Conservation (phyloP, 2,329 filamentous ascomycete genomes). For the Sporothrix curviconia region DNA sequence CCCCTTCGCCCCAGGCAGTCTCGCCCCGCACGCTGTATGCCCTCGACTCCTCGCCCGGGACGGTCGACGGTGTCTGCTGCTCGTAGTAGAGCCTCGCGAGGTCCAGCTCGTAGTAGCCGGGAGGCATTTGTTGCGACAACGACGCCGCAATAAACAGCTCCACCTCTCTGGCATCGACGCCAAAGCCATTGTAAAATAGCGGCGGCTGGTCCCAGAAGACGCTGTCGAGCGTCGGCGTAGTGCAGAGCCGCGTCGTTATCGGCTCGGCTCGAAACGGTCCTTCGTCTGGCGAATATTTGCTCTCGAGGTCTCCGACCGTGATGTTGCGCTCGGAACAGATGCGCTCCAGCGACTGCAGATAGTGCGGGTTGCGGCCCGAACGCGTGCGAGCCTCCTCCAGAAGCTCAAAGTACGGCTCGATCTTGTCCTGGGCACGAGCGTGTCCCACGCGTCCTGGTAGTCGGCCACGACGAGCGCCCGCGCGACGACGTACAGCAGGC, state of each 20-base stretch:
- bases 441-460: slow-evolving; percentile 8
- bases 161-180: not conserved
- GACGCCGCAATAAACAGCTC: not conserved
- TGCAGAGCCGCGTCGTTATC: not conserved
- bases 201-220: not conserved
- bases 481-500: slow-evolving; percentile 7
- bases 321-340: not conserved
- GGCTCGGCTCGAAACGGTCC: not conserved
- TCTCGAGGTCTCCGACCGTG: not conserved
- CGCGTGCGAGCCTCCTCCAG: not conserved
- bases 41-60: no score
- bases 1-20: no score
- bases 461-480: slow-evolving; percentile 14
- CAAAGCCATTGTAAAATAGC: not conserved
- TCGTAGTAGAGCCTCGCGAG: not conserved
- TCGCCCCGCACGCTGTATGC: no score
- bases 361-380: slow-evolving; percentile 1
- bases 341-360: not conserved
- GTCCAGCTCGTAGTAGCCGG: not conserved
- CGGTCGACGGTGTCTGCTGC: no score
- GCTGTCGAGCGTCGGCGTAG: not conserved
- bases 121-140: not conserved
- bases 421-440: not conserved
- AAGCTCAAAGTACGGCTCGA: not conserved
- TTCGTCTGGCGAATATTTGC: not conserved